phyloP scores from a whole-genome alignment of 2,329 filamentous ascomycete genomes.

The Cordyceps fumosorosea region DNA sequence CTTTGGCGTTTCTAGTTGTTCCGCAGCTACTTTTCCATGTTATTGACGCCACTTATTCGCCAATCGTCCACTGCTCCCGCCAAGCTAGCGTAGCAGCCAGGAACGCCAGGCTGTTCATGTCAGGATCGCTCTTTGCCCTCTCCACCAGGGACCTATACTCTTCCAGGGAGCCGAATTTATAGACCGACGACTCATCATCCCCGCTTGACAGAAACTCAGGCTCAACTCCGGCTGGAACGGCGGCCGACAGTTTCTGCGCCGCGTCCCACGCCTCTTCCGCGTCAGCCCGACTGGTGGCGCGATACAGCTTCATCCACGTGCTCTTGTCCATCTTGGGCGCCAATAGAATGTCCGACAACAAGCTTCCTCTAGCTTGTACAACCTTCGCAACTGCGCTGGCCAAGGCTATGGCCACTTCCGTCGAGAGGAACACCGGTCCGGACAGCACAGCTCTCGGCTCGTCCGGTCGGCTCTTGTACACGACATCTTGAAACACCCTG shows the following conservation, averaged over 20 bases:
- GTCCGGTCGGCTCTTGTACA: background rate
- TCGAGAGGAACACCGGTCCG: background rate
- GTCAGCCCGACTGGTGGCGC: background rate
- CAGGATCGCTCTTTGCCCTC: constrained; percentile 4
- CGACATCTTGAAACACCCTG: background rate
- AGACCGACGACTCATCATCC: background rate
- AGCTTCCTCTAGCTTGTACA: background rate
- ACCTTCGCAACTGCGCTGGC: background rate
- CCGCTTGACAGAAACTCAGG: background rate
- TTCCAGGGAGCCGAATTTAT: background rate
- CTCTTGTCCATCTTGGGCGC: background rate
- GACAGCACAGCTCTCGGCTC: background rate
- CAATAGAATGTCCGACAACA: background rate
- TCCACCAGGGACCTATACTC: background rate
- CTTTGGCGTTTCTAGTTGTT: background rate
- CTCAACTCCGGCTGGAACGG: background rate
- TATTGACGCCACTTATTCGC: background rate
- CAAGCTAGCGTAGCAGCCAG: constrained; percentile 7
- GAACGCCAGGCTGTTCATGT: constrained; percentile 9
- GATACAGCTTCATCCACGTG: background rate
- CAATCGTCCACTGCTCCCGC: constrained; percentile 6
- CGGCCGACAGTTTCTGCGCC: background rate
- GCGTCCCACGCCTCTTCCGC: background rate
- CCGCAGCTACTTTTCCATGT: background rate
- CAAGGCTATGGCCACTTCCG: background rate